These are phyloP conservation scores for Gossypium turneri DNA, from an alignment of 345 rosid species.

Conservation along the genomic window DNA sequence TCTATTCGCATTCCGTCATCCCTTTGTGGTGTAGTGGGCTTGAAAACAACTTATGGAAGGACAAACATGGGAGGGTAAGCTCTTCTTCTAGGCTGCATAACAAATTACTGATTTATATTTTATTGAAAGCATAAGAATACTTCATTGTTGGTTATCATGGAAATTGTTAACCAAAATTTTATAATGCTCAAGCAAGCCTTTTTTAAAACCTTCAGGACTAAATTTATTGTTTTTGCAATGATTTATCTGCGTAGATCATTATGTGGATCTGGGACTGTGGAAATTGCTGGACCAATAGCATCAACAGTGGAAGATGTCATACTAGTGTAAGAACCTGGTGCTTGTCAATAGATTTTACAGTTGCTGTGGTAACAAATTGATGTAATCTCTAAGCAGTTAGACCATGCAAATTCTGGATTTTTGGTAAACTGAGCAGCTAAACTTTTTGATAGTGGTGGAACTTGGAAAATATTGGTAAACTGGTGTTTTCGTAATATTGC, in stretches of 20 bases:
- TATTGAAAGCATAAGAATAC: neutral
- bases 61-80: constrained; percentile 71
- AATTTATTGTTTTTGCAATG: constrained; percentile 11
- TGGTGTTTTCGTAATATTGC: constrained; percentile 4
- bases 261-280: constrained; percentile 74
- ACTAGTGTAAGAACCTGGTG: constrained; percentile 58
- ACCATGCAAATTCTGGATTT: neutral
- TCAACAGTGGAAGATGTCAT: constrained; percentile 75
- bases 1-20: constrained; percentile 77
- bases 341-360: constrained; percentile 4
- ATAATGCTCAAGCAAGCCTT: constrained; percentile 2
- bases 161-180: neutral
- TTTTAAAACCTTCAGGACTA: neutral
- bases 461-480: neutral
- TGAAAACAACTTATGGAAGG: constrained; percentile 81
- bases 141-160: constrained; percentile 1
- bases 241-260: constrained; percentile 44
- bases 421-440: neutral
- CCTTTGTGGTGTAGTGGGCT: constrained; percentile 82
- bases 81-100: neutral
- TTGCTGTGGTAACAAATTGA: neutral
- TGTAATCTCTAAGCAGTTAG: neutral
- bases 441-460: neutral
- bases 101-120: neutral
- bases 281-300: constrained; percentile 77